Base-by-base conservation (phyloP, 2,329 filamentous ascomycete species). In the Aspergillus ochraceoroseus region DNA sequence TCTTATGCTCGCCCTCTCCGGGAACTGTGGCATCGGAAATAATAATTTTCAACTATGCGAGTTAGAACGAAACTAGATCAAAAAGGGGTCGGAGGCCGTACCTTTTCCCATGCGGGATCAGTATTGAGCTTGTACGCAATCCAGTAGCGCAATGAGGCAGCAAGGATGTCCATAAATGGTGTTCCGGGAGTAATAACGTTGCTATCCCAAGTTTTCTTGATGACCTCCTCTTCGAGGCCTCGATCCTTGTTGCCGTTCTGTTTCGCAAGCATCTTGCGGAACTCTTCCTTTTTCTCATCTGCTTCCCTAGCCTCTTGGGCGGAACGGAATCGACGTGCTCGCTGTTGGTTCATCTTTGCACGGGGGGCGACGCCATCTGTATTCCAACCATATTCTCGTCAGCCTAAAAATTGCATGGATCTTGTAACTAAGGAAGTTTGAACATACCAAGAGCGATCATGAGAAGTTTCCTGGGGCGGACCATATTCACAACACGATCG, bases 271-370 rank as follows among this genome's bases (percentile, higher is more conserved):
- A 95, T 73, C 56, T 90, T 89, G 44, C 89, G 73, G 33, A 95
- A 82, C 62, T 95, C 87, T 49, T 84, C 81, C 59, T 94, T 94
- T 61, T 95, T 87, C 43, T 84, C 81, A 59, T 94, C 88, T 62
- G 95, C 95, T 63, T 96, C 88, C 59, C 87, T 82, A 11, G 92
- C 92, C 63, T 98, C 92, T 63, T 90, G 87, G 2, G 89, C 92
- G 14, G 90, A 85, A 47, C 92, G 83, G 70, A 98, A 98, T 57
- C 92, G 87, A 65, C 92, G 80, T 28, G 92, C 94, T 47, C 92
- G 87, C 70, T 98, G 92, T 64, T 98, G 94, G 64, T 98, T 98
- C 92, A 98, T 98, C 70, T 98, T 98, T 44, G 94, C 94, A 64
- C 92, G 85, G 32, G 92, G 94, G 3, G 92, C 92, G 50, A 98